Evolutionary conservation across 768 basidiomycete genomes (phyloP).

Genomic region (Amanita pseudoporphyria): DNA sequence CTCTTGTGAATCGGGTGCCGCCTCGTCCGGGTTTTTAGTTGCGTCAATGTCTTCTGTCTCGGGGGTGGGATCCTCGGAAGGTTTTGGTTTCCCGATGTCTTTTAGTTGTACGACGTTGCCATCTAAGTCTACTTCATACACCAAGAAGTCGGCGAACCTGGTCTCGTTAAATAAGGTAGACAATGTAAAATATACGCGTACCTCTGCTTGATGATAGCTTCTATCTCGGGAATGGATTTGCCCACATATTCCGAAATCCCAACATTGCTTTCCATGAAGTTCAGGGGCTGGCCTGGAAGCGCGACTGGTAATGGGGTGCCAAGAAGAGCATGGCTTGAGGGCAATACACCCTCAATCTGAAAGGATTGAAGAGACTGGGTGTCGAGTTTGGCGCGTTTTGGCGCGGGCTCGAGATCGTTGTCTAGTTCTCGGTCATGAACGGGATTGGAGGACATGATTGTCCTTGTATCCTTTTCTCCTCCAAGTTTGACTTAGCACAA

Average conservation of each 20-base stretch:
- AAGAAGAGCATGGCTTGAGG: slow-evolving; percentile 66
- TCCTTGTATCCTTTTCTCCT: background rate
- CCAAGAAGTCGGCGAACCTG: slow-evolving; percentile 96
- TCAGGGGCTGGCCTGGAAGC: slow-evolving; percentile 40
- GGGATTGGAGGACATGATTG: slow-evolving; percentile 26
- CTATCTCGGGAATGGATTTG: slow-evolving; percentile 57
- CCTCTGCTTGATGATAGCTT: slow-evolving; percentile 97
- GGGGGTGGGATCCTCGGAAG: slow-evolving; percentile 13
- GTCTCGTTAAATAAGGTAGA: slow-evolving; percentile 2
- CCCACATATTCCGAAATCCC: slow-evolving; percentile 86
- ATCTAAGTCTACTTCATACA: slow-evolving; percentile 82
- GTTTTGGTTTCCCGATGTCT: slow-evolving; percentile 55
- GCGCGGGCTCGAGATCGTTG: slow-evolving; percentile 33
- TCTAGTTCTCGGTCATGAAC: slow-evolving; percentile 45
- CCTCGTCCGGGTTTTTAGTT: background rate
- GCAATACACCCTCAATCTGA: slow-evolving; percentile 37
- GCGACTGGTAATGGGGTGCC: slow-evolving; percentile 44
- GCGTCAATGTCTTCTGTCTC: slow-evolving; percentile 10
- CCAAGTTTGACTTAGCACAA: no score
- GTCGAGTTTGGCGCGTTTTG: slow-evolving; percentile 35
- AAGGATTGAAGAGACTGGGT: slow-evolving; percentile 10
- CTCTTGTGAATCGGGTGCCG: slow-evolving; percentile 16
- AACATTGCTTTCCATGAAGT: slow-evolving; percentile 72
- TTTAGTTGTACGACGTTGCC: slow-evolving; percentile 76
- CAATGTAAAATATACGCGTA: slow-evolving; percentile 21